Evolutionary conservation across 2,329 filamentous ascomycete species (phyloP).

Genomic region (Nothophoma quercina): DNA sequence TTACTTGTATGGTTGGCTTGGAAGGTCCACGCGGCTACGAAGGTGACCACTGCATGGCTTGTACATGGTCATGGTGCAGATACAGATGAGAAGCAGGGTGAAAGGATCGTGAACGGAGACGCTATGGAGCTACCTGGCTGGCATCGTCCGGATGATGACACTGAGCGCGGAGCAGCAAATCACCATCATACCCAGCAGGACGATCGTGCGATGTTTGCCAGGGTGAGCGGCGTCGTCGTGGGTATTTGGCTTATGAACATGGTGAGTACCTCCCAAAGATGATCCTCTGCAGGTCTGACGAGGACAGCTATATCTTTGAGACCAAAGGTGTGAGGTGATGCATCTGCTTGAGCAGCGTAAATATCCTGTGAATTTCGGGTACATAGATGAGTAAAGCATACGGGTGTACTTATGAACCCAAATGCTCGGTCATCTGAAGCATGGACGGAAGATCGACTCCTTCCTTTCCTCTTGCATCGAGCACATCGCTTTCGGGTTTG

Average conservation of each 20-base stretch:
- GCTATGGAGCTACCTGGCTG: conserved; percentile 10
- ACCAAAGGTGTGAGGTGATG: not conserved
- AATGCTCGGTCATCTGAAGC: too few relatives aligned
- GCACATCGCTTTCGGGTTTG: too few relatives aligned
- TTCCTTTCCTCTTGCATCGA: too few relatives aligned
- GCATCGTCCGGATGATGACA: not conserved
- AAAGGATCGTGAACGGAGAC: not conserved
- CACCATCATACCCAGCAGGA: not conserved
- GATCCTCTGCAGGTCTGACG: not conserved
- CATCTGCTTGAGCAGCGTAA: conserved; percentile 2
- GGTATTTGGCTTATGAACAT: conserved; percentile 6
- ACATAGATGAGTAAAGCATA: too few relatives aligned
- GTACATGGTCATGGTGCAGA: not conserved
- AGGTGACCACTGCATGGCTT: conserved; percentile 51
- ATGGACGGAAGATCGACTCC: too few relatives aligned
- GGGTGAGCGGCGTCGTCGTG: conserved; percentile 1
- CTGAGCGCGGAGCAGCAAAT: not conserved
- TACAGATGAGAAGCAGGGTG: not conserved
- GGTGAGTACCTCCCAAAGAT: not conserved
- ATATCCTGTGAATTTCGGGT: too few relatives aligned
- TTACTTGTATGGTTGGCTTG: conserved; percentile 56
- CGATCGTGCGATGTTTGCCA: not conserved
- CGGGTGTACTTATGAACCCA: too few relatives aligned
- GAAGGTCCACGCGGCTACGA: conserved; percentile 49
- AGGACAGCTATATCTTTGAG: not conserved